These are phyloP conservation scores for Haematococcus lacustris DNA, from an alignment of 139 green algal genomes.

Conservation along the genomic window DNA sequence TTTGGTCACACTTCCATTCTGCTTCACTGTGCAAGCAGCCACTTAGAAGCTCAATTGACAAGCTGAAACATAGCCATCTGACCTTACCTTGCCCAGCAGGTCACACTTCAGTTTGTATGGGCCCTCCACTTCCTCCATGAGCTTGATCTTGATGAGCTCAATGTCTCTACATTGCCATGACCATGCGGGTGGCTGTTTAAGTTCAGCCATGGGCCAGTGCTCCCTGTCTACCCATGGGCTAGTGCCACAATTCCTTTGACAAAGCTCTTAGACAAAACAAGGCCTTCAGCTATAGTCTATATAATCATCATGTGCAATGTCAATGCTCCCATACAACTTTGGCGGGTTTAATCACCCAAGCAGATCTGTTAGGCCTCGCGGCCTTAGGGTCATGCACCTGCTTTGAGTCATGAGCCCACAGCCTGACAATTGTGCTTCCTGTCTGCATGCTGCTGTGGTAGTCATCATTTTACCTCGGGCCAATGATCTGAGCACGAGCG, in stretches of 20 bases:
- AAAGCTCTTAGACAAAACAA: too few species aligned
- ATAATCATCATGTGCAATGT: not conserved
- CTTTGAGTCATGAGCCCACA: too few species aligned
- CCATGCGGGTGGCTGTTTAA: not conserved
- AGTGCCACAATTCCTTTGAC: too few species aligned
- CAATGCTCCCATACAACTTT: not conserved
- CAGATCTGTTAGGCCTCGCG: too few species aligned
- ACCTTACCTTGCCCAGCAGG: constrained; percentile 27
- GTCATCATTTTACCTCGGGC: constrained; percentile 38
- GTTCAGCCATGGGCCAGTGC: too few species aligned
- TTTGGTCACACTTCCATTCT: not conserved
- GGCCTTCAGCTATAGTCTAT: too few species aligned
- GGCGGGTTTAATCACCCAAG: too few species aligned
- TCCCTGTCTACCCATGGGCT: too few species aligned
- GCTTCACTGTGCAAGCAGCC: not conserved
- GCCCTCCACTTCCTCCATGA: constrained; percentile 48
- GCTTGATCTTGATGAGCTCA: constrained; percentile 41
- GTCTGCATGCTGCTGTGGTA: too few species aligned
- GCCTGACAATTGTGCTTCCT: too few species aligned
- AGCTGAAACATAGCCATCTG: not conserved
- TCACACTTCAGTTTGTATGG: constrained; percentile 44
- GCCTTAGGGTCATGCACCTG: too few species aligned
- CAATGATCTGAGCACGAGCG: constrained; percentile 37
- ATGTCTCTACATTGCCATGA: constrained; percentile 32
- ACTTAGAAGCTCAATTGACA: not conserved